phyloP scores from a whole-genome alignment of 75 land plant genomes.

The Azolla pinnata region DNA sequence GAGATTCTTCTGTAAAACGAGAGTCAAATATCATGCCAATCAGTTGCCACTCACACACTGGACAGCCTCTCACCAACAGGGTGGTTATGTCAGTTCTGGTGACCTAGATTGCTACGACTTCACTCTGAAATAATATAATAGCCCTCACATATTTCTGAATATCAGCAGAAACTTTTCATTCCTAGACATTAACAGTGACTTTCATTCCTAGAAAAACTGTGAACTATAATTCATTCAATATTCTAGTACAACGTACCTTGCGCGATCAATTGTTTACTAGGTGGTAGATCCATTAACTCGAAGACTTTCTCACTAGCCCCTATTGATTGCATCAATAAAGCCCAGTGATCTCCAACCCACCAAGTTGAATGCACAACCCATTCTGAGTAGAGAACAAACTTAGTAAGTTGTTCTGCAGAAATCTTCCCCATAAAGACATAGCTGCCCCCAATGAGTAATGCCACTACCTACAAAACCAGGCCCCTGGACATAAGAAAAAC shows the following conservation, averaged over 20 bases:
- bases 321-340: slow-evolving; percentile 80
- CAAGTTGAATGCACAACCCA: slow-evolving; percentile 91
- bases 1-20: no score
- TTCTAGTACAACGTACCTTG: slow-evolving; percentile 13
- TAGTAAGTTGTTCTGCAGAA: slow-evolving; percentile 82
- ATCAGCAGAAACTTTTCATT: no score
- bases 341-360: slow-evolving; percentile 88
- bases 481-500: slow-evolving; percentile 17
- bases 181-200: no score
- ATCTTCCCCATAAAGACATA: slow-evolving; percentile 64
- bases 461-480: slow-evolving; percentile 64
- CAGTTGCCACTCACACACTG: no score
- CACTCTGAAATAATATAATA: no score
- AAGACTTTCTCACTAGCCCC: slow-evolving; percentile 97
- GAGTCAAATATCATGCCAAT: no score
- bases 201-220: no score
- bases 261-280: slow-evolving; percentile 44
- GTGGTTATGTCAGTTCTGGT: no score
- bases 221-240: no score
- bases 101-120: no score
- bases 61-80: no score
- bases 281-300: slow-evolving; percentile 64
- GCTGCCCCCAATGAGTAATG: slow-evolving; percentile 68
- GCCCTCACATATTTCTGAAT: no score
- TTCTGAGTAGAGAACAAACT: slow-evolving; percentile 77